phyloP scores from a whole-genome alignment of 257 asterid species.

The Solanum paucissectum region DNA sequence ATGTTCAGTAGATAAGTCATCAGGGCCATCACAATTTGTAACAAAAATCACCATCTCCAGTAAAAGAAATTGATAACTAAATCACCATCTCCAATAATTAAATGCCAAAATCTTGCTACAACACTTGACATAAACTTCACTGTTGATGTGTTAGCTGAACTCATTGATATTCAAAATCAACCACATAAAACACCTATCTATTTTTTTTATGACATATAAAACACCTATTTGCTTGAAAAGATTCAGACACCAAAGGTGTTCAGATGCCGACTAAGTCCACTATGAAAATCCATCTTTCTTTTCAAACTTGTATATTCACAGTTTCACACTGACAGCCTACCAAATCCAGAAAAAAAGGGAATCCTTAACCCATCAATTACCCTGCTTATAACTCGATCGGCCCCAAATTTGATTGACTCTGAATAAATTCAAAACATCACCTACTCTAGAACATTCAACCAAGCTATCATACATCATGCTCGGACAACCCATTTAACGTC shows the following conservation, averaged over 20 bases:
- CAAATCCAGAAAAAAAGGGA: neutral
- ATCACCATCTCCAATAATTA: neutral
- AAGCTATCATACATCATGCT: neutral
- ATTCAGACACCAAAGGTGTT: neutral
- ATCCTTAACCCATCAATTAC: neutral
- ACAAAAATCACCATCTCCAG: neutral
- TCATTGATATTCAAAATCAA: neutral
- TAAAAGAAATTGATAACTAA: neutral
- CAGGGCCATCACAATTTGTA: neutral
- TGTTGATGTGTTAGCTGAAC: neutral
- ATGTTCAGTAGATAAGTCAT: neutral
- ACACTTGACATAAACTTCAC: neutral
- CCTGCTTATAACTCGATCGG: neutral
- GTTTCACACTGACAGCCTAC: neutral
- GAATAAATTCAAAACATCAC: neutral
- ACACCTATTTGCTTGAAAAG: neutral
- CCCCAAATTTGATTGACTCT: neutral
- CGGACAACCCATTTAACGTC: neutral
- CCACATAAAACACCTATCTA: neutral
- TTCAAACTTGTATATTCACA: neutral
- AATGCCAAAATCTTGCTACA: neutral
- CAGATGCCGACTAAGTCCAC: neutral
- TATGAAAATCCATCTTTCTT: neutral
- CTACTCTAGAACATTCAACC: neutral
- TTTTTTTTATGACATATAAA: neutral